Conservation (phyloP, 768 basidiomycete species). For the Galerina sulciceps region DNA sequence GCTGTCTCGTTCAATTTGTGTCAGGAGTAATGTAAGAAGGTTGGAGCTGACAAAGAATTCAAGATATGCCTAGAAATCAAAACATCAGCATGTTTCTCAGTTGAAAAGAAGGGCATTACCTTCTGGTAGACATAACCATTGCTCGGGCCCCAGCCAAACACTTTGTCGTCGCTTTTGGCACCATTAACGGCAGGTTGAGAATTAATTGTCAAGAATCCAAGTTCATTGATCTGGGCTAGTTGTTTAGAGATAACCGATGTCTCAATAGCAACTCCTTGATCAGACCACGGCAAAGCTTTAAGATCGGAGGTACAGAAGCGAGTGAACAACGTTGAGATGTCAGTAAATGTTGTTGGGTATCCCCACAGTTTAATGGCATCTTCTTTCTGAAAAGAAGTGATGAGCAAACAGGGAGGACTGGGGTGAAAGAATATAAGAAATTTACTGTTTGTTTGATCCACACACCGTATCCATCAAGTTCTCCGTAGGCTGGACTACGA, state of each 20-base stretch:
- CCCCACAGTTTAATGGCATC: constrained; percentile 91
- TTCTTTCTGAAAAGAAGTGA: constrained; percentile 61
- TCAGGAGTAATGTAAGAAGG: constrained; percentile 72
- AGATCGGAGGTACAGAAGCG: constrained; percentile 81
- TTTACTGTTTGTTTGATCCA: constrained; percentile 86
- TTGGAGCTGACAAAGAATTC: constrained; percentile 91
- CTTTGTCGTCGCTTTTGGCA: constrained; percentile 78
- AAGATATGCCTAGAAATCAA: constrained; percentile 75
- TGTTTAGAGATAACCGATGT: constrained; percentile 79
- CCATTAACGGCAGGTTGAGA: constrained; percentile 97
- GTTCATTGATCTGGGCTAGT: constrained; percentile 83
- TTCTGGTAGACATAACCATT: constrained; percentile 98
- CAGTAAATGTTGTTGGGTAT: constrained; percentile 65
- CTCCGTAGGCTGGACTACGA: constrained; percentile 96
- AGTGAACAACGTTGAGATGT: constrained; percentile 77
- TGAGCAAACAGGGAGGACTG: not conserved
- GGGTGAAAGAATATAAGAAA: constrained; percentile 9
- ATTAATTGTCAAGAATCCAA: constrained; percentile 97
- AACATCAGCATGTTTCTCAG: not conserved
- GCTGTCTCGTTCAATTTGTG: constrained; percentile 83
- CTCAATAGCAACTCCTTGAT: constrained; percentile 84
- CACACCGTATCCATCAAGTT: constrained; percentile 95
- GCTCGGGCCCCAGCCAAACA: constrained; percentile 92
- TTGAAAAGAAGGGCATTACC: constrained; percentile 39
- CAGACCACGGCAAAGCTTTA: constrained; percentile 91